These are phyloP conservation scores for Neonectria sp. DNA, from an alignment of 2,329 filamentous ascomycete species.

Conservation along the genomic window DNA sequence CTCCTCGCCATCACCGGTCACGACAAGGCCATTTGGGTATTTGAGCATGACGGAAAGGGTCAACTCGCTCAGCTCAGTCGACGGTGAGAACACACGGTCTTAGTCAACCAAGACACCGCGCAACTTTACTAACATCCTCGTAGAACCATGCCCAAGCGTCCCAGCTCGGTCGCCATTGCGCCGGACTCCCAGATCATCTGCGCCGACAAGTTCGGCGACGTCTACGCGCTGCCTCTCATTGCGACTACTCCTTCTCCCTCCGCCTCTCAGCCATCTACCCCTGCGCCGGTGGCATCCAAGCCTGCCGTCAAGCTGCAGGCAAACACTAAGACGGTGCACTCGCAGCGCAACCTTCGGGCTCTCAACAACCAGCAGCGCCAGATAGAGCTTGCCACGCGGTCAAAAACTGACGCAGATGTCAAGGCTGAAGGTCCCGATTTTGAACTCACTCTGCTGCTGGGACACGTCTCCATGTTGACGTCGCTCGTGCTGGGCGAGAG, in stretches of 20 bases:
- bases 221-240: constrained; percentile 82
- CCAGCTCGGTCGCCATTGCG: constrained; percentile 81
- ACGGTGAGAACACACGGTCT: constrained; percentile 66
- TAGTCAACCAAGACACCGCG: not conserved
- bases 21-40: constrained; percentile 91
- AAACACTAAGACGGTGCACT: constrained; percentile 75
- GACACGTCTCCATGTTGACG: constrained; percentile 96
- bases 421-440: constrained; percentile 67
- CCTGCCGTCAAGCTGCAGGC: constrained; percentile 63
- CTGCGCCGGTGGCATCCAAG: constrained; percentile 43
- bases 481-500: constrained; percentile 72
- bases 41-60: constrained; percentile 76
- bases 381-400: constrained; percentile 51
- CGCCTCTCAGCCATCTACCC: constrained; percentile 33
- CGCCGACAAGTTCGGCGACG: constrained; percentile 97
- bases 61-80: constrained; percentile 77
- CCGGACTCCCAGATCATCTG: constrained; percentile 82
- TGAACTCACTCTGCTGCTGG: constrained; percentile 84
- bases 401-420: constrained; percentile 45
- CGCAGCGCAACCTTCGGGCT: constrained; percentile 72
- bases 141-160: constrained; percentile 91
- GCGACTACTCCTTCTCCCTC: constrained; percentile 35
- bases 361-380: constrained; percentile 71
- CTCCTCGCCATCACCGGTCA: constrained; percentile 87
- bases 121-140: constrained; percentile 45